Evolutionary conservation across 1,139 yeast species (phyloP), one percentile per base, ranked within the genome.

Genomic region (Candida tetrigidarum): DNA sequence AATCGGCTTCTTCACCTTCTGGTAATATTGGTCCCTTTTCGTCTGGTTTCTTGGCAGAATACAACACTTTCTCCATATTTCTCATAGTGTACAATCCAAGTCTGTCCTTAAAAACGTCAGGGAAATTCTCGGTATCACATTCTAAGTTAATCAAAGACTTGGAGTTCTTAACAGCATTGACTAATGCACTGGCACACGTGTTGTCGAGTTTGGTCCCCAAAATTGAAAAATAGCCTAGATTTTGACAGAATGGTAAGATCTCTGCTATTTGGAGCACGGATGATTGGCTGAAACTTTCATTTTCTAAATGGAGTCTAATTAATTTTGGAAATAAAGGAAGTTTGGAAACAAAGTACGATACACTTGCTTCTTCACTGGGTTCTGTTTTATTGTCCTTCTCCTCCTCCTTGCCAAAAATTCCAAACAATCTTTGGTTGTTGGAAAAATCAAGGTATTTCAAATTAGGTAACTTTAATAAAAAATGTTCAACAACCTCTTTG

Each of bases 11-110:
- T 16, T 44, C 25, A 10, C 42, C 37, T 28, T 47, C 48, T 7
- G 37, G 19, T 7, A 43, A 15, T 18, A 44, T 44, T 9, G 49
- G 37, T 8, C 40, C 44, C 12, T 44, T 25, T 19, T 44, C 38
- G 11, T 44, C 45, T 6, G 37, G 32, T 23, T 54, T 50, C 34
- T 50, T 50, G 19, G 58, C 49, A 3, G 54, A 48, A 36, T 60
- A 60, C 30, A 73, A 58, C 30, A 69, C 50, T 28, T 62, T 67
- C 56, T 86, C 90, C 83, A 85, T 81, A 58, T 86, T 86, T 55
- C 83, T 77, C 82, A 86, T 84, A 2, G 88, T 77, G 54, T 83
- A 81, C 33, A 86, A 64, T 1, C 90, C 87, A 42, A 85, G 72
- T 50, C 75, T 75, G 47, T 84, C 85, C 53, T 74, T 81, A 50